Base-by-base conservation (phyloP, 306 rosid genomes). In the Rosa chinensis region DNA sequence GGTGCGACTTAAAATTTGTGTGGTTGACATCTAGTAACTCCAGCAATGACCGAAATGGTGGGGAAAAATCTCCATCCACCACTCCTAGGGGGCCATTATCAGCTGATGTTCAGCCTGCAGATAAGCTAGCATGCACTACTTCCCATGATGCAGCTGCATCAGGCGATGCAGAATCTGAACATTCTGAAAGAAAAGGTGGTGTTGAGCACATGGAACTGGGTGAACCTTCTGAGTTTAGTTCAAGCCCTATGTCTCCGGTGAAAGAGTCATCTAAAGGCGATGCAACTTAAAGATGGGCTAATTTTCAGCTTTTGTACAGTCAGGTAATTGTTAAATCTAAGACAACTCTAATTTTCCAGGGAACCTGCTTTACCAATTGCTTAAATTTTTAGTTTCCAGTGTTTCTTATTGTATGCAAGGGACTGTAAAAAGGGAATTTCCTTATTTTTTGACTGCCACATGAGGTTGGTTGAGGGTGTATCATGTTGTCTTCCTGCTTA, bases 241-340 rank as follows among this genome's bases (percentile, higher is more conserved):
- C 88, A 25, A 76, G 74, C 62, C 77, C 78, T 52, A 81, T 48
- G 43, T 89, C 91, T 28, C 75, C 78, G 37, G 87, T 83, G 69
- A 74, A 82, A 82, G 86, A 88, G 79, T 88, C 91, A 48, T 86
- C 89, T 10, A 75, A 82, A 71, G 84, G 53, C 66, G 76, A 80
- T 75, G 82, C 44, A 67, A 79, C 62, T 72, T 92, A 89, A 89
- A 89, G 84, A 82, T 73, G 91, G 84, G 84, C 80, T 81, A 74
- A 80, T 85, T 74, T 70, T 77, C 85, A 74, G 90, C 86, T 72
- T 72, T 85, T 93, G 97, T 93, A 93, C 96, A 93, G 96, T 87
- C 83, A 90, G 92, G 94, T 92, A 89, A 92, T 79, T 70, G 86
- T 83, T 73, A 80, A 87, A 86, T 78, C 86, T 61, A 80, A 79